Evolutionary conservation across 2,329 filamentous ascomycete species (phyloP), one percentile per base, ranked within the genome.

Genomic region (Aspergillus fischeri): DNA sequence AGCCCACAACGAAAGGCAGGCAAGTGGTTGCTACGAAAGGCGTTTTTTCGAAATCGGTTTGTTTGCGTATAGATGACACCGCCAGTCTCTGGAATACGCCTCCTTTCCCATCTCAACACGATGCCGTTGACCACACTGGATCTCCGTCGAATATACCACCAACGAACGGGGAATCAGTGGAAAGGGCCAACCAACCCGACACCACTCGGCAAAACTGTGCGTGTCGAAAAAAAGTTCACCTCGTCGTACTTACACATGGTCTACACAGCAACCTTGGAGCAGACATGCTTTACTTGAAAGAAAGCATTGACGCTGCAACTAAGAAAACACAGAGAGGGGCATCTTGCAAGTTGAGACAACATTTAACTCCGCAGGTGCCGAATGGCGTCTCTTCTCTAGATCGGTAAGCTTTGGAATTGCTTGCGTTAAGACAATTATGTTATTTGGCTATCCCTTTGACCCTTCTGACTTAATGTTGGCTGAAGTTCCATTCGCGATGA

Each of bases 201-300:
- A 20, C 45, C 32, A 53, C 60, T 42, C 48, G 59, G n/a, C 52
- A 55, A 21, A 60, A 50, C n/a, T 63, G 66, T 4, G 57, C 66
- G 14, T 69, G 53, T 61, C 70, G 56, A 61, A 70, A 73, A 47
- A 81, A 86, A 63, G 81, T 99, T 2, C 94, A 99, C 71, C 79
- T 99, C 45, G 94, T 99, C 25, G 81, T 99, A 35, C 77, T 99
- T 51, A 97, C 94, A 0, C 94, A 99, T 76, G 94, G 94, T 0
- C 75, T 99, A 61, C 94, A 99, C 73, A 96, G 93, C 75, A 99
- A 99, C 72, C 81, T 97, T 11, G 91, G 94, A 4, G 90, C 92
- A 24, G 94, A 99, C 72, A 96, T 99, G 94, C 80, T 99, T 21
- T 99, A 90, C 70, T 77, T 99, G 72, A 99, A 99, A 70, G 94